Evolutionary conservation across 176 grass and related monocot genomes (phyloP).

Genomic region (Zoysia pacifica): DNA sequence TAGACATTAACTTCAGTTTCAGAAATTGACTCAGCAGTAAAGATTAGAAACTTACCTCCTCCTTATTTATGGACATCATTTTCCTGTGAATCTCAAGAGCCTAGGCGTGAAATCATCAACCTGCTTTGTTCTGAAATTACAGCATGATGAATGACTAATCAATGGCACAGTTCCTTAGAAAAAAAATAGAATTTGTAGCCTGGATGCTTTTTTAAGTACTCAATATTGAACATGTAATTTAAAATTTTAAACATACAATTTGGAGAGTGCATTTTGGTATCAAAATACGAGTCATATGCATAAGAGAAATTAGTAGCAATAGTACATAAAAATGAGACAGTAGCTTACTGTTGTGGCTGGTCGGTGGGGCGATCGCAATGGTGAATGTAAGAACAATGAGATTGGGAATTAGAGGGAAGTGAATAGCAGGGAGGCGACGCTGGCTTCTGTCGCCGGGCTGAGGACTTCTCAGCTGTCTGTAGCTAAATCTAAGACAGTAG

Average conservation of each 20-base stretch:
- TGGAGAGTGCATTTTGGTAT: neutral
- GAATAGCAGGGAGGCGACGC: too few species aligned
- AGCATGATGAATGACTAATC: constrained; percentile 4
- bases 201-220: neutral
- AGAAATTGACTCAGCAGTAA: neutral
- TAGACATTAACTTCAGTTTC: constrained; percentile 1
- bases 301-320: neutral
- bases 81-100: constrained; percentile 87
- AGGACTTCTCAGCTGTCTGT: too few species aligned
- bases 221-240: neutral
- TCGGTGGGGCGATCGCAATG: too few species aligned
- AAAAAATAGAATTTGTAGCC: neutral
- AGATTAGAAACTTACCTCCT: constrained; percentile 53
- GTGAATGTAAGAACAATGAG: too few species aligned
- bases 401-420: too few species aligned
- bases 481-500: too few species aligned
- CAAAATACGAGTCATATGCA: neutral
- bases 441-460: too few species aligned
- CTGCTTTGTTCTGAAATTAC: constrained; percentile 71
- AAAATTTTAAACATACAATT: constrained; percentile 1
- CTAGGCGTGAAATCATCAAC: constrained; percentile 85
- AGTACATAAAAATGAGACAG: neutral
- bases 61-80: constrained; percentile 83
- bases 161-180: neutral
- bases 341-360: too few species aligned